Conservation (phyloP, 257 asterid genomes). For the Schizonepeta tenuifolia region DNA sequence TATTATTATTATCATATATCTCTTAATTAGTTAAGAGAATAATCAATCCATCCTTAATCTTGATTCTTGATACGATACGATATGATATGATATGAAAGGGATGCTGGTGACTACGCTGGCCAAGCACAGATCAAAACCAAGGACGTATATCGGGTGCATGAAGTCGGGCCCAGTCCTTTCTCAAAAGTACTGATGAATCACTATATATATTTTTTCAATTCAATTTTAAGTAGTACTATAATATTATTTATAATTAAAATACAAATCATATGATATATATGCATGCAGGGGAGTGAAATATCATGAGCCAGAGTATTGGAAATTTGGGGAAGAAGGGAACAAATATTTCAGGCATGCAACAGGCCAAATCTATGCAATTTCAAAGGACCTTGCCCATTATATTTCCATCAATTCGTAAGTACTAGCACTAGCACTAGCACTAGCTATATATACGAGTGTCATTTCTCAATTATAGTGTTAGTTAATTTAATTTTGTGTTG, state of each 20-base stretch:
- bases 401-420: conserved; percentile 70
- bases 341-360: conserved; percentile 87
- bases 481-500: no score
- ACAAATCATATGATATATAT: no score
- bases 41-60: no score
- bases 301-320: conserved; percentile 88
- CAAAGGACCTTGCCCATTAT: conserved; percentile 72
- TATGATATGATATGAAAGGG: conserved; percentile 30
- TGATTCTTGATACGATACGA: no score
- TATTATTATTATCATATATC: no score
- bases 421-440: background rate
- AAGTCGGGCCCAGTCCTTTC: conserved; percentile 82
- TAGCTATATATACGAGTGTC: no score
- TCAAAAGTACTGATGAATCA: conserved; percentile 37
- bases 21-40: no score
- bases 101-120: conserved; percentile 50
- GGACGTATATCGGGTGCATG: conserved; percentile 87
- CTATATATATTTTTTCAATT: no score
- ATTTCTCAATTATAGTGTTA: no score
- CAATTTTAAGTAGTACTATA: no score
- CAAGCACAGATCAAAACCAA: conserved; percentile 59
- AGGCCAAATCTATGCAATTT: conserved; percentile 80
- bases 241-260: no score
- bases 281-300: conserved; percentile 70
- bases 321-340: conserved; percentile 87